Base-by-base conservation (phyloP, 1,139 yeast genomes). In the Kurtzmaniella natalensis region DNA sequence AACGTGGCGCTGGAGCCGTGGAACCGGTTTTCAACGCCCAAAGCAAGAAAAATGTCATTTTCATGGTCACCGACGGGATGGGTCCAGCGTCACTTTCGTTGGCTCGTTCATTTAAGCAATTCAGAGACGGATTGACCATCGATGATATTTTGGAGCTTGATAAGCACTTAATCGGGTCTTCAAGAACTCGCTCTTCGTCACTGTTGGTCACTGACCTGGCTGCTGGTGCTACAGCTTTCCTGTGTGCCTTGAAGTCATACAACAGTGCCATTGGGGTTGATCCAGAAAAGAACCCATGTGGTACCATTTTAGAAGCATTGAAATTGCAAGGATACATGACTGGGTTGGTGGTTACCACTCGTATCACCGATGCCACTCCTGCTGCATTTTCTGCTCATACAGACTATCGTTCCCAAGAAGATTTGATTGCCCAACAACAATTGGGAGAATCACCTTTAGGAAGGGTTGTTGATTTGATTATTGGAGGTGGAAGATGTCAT, bases 21-120 rank as follows among this genome's bases (percentile, higher is more conserved):
- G 18, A 18, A 4, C 13, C 17, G 5, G 18, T 18, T 20, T 4
- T 18, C 10, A 14, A 22, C 20, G 28, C 32, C 3, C 6, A 5
- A 3, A 22, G 32, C 14, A 60, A 53, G 43, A 76, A 74, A 48
- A 86, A 86, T 47, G 72, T 86, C 35, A 81, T 87, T 32, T 83
- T 87, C 64, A 78, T 86, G 76, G 94, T 87, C 15, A 81, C 94
- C 2, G 96, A 87, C 55, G 95, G 96, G 18, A 85, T 86, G 82
- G 95, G 95, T 0, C 94, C 95, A 2, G 82, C 94, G 0, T 79
- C 92, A 3, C 55, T 86, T 40, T 78, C 88, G 5, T 59, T 86
- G 51, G 78, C 95, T 2, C 71, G 95, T 45, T 72, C 81, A 14
- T 86, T 72, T 59, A 70, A 72, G 37, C 94, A 85, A 53, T 61